A percentile compares a stretch with the other conserved stretches of the same genome.
These are phyloP conservation scores for Colletotrichum euphorbiae DNA, from an alignment of 2,329 filamentous ascomycete species.

Conservation along the genomic window DNA sequence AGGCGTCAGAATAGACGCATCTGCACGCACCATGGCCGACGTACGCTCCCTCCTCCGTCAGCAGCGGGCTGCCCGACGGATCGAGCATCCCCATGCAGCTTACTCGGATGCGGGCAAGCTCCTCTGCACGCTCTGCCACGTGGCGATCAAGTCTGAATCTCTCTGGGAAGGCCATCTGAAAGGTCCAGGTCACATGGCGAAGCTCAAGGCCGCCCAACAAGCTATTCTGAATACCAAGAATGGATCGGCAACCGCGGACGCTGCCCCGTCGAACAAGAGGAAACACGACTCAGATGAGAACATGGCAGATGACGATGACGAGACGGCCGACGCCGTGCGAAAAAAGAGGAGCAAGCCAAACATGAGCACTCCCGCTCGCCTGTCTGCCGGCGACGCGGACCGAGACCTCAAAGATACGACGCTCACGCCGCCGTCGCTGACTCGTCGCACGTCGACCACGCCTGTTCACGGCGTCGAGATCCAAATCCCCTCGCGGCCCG, in stretches of 20 bases:
- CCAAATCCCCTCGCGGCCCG: slow-evolving; percentile 72
- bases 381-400: slow-evolving; percentile 42
- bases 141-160: slow-evolving; percentile 72
- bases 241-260: slow-evolving; percentile 21
- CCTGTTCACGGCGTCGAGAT: slow-evolving; percentile 69
- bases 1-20: slow-evolving; percentile 14
- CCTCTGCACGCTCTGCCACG: slow-evolving; percentile 74
- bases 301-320: slow-evolving; percentile 48
- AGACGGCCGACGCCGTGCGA: slow-evolving; percentile 50
- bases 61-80: slow-evolving; percentile 79
- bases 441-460: slow-evolving; percentile 62
- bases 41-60: slow-evolving; percentile 83
- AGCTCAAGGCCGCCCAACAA: slow-evolving; percentile 6
- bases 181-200: slow-evolving; percentile 55
- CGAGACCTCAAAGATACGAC: slow-evolving; percentile 39
- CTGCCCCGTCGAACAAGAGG: slow-evolving; percentile 44
- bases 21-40: slow-evolving; percentile 72
- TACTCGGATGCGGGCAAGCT: slow-evolving; percentile 77
- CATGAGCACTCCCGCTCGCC: slow-evolving; percentile 40
- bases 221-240: slow-evolving; percentile 21
- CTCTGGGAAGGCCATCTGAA: slow-evolving; percentile 74
- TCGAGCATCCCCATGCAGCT: slow-evolving; percentile 75
- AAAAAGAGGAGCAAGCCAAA: slow-evolving; percentile 61
- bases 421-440: slow-evolving; percentile 56
- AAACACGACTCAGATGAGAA: slow-evolving; percentile 44